Evolutionary conservation across 2,329 filamentous ascomycete genomes (phyloP).

Genomic region (Arthrocladium fulminans): DNA sequence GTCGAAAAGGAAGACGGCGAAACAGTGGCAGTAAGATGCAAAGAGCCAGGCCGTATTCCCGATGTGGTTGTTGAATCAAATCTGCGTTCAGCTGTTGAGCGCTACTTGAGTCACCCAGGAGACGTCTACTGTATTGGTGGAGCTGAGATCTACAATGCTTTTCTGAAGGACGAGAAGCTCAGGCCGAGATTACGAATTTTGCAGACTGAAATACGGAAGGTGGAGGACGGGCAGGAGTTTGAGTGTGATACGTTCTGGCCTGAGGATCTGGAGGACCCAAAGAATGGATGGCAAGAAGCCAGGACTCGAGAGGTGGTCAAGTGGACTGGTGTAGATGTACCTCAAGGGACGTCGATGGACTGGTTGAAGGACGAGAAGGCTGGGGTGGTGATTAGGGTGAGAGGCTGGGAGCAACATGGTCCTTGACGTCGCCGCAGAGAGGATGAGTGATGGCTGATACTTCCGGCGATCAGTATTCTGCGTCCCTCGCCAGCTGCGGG

Average conservation of each 20-base stretch:
- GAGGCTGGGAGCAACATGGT: constrained; percentile 33
- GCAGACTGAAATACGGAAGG: constrained; percentile 23
- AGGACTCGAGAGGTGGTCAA: constrained; percentile 28
- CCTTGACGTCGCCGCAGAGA: too few species aligned
- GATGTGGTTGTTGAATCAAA: not conserved
- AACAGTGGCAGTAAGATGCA: not conserved
- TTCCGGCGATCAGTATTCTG: too few species aligned
- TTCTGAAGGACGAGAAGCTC: constrained; percentile 39
- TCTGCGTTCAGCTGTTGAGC: not conserved
- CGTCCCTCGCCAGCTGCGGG: too few species aligned
- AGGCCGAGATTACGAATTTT: constrained; percentile 20
- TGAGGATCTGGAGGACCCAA: constrained; percentile 22
- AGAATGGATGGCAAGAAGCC: constrained; percentile 20
- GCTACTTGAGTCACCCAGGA: not conserved
- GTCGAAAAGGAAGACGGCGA: not conserved
- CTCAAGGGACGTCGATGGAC: constrained; percentile 22
- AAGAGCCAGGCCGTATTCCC: not conserved
- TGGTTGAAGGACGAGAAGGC: constrained; percentile 42
- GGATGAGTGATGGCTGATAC: too few species aligned
- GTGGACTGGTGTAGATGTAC: constrained; percentile 37
- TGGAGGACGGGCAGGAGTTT: constrained; percentile 24
- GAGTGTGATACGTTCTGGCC: constrained; percentile 44
- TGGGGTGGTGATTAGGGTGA: constrained; percentile 41
- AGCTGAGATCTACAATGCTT: constrained; percentile 69
- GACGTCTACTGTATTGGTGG: constrained; percentile 82